These are phyloP conservation scores for Fusarium duplospermum DNA, from an alignment of 2,329 filamentous ascomycete species.

Conservation along the genomic window DNA sequence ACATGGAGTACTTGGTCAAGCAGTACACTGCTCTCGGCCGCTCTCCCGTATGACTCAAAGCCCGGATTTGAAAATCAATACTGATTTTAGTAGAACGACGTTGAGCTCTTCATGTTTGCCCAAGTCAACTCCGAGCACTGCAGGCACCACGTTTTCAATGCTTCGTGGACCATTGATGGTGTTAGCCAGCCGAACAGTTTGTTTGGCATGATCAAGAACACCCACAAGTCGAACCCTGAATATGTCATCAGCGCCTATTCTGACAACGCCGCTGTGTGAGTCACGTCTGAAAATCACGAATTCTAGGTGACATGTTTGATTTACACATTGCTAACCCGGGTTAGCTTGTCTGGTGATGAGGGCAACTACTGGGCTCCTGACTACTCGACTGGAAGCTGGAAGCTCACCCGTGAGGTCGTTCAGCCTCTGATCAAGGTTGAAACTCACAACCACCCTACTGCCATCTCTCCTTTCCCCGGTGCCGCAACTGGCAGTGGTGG, in stretches of 20 bases:
- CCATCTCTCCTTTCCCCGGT: conserved; percentile 91
- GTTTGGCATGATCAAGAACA: conserved; percentile 97
- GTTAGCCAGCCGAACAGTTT: conserved; percentile 81
- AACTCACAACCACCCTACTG: conserved; percentile 97
- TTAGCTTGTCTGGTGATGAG: conserved; percentile 52
- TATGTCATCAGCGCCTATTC: conserved; percentile 96
- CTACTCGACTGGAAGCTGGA: conserved; percentile 88
- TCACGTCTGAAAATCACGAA: conserved; percentile 20
- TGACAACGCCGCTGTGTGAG: conserved; percentile 91
- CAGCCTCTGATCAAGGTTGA: conserved; percentile 95
- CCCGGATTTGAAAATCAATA: conserved; percentile 20
- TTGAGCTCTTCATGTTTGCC: conserved; percentile 99
- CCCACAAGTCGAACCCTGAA: conserved; percentile 83
- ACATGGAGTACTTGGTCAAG: conserved; percentile 95
- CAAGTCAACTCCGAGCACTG: conserved; percentile 99
- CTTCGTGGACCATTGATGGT: conserved; percentile 94
- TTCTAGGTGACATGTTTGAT: neutral
- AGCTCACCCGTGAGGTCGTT: conserved; percentile 84
- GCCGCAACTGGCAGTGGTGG: conserved; percentile 96
- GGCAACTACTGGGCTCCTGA: conserved; percentile 83
- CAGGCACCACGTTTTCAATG: conserved; percentile 91
- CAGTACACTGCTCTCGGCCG: conserved; percentile 60
- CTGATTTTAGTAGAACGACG: conserved; percentile 67
- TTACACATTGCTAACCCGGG: conserved; percentile 3
- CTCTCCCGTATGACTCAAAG: conserved; percentile 60